Evolutionary conservation across 371 early-diverging fungal species (phyloP), one percentile per base, ranked within the genome.

Genomic region (Funneliformis caledonium): DNA sequence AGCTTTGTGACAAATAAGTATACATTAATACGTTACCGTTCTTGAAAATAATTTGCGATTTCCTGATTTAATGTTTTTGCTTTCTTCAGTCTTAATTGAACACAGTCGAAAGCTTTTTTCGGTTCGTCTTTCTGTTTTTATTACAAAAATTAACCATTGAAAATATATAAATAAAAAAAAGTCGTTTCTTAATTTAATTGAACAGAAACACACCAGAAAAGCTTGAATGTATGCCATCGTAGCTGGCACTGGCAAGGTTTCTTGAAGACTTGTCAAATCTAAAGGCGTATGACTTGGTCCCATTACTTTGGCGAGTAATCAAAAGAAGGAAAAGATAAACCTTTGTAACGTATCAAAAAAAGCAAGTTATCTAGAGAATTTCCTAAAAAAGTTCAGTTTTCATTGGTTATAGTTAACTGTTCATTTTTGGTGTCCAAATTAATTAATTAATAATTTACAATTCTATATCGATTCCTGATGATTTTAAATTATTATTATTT

Each of bases 61-160:
- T 76, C 76, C 4, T 76, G 52, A 16, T 76, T 76, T 19, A 76
- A 37, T 16, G 31, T 14, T 47, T 76, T 76, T 62, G 76, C 76
- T 8, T 62, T 76, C 62, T 61, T 76, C 26, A 76, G 14, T 12
- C 76, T 76, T 33, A 42, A 19, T 64, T 76, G 76, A 5, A 76
- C 52, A 1, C 47, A 26, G n/a, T 76, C 76, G 26, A 76, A 76
- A 64, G 76, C 60, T 11, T 61, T 33, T 76, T 76, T 76, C 11
- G 76, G 76, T 42, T 61, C 26, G 16, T 61, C 59, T 14, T 62
- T 33, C 62, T 76, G 22, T 2, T 52, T 26, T 56, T 59, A 10
- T 4, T 14, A 52, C 5, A 42, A 26, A 16, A 76, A 61, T 19
- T 59, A 64, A 26, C 5, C 31, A 9, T 64, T 31, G 9, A 31